Evolutionary conservation across 257 asterid species (phyloP), one percentile per base, ranked within the genome.

Genomic region (Petrea volubilis): DNA sequence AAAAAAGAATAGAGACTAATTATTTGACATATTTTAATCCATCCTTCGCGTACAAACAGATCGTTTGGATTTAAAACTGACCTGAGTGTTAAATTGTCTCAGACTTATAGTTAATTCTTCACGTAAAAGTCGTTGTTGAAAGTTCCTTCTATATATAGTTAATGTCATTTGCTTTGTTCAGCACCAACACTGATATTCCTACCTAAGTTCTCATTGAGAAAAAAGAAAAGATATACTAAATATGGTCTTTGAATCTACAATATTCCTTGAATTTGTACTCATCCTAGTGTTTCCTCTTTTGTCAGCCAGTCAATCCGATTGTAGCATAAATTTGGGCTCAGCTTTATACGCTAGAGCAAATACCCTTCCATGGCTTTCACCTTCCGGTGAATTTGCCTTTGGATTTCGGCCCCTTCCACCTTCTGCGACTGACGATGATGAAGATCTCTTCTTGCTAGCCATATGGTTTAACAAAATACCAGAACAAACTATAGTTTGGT

Each of bases 381-480:
- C 83, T n/a, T 74, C 67, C 2, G 78, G 68, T 6, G 86, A 84
- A 51, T 84, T 79, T 38, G 87, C 89, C 72, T 73, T 84, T 7
- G 87, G 82, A 36, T 81, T 84, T 72, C 65, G 70, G 4, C 78
- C 69, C 36, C 81, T 63, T 29, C 50, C 3, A 0, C 68, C 17
- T 6, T 31, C 73, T 9, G 5, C n/a, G n/a, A n/a, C 6, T 20
- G 50, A 44, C 0, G 38, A 21, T 6, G 40, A 74, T 12, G 31
- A 70, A 61, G 67, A 80, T 53, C 68, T 40, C 58, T 80, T 70
- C 84, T 43, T 78, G 64, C 63, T 80, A 6, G 51, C 90, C 36
- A 66, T 82, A 41, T 82, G 86, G 90, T 80, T 59, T 72, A 47
- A 76, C 65, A 80, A 78, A 24, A 74, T 85, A 24, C 80, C 84